Conservation (phyloP, 169 alveolate genomes). For the Eimeria praecox region DNA sequence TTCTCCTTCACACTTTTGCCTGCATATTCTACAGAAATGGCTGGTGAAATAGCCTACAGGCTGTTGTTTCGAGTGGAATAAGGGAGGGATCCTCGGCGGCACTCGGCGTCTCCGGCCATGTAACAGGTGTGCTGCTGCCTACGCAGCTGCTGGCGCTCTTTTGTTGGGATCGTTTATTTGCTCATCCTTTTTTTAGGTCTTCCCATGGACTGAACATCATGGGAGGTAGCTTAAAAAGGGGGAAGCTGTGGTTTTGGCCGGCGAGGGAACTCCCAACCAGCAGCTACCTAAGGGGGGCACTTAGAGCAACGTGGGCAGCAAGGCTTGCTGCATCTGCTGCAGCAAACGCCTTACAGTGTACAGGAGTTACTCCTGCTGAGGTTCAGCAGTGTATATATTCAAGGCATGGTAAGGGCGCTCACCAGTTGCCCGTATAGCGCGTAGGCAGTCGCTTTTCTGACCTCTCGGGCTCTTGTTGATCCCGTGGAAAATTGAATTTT, state of each 20-base stretch:
- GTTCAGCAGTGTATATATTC: conserved; percentile 85
- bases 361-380: conserved; percentile 78
- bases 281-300: conserved; percentile 80
- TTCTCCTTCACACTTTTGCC: not conserved
- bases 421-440: conserved; percentile 53
- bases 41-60: not conserved
- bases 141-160: not conserved
- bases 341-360: conserved; percentile 69
- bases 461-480: not conserved
- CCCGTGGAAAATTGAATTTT: too few relatives aligned
- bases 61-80: not conserved
- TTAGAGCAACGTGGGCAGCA: conserved; percentile 82
- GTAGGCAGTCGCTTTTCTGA: conserved; percentile 31
- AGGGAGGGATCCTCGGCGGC: not conserved
- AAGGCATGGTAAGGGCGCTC: conserved; percentile 85
- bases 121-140: not conserved
- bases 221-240: conserved; percentile 50
- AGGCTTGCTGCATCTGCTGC: conserved; percentile 81
- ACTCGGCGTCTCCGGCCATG: not conserved
- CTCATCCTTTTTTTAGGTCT: not conserved
- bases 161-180: not conserved
- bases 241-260: conserved; percentile 80
- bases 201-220: not conserved
- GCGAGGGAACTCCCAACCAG: conserved; percentile 86
- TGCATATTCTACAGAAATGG: not conserved